Evolutionary conservation across 805 yeast genomes (phyloP).

Genomic region (Candida xyloterini): DNA sequence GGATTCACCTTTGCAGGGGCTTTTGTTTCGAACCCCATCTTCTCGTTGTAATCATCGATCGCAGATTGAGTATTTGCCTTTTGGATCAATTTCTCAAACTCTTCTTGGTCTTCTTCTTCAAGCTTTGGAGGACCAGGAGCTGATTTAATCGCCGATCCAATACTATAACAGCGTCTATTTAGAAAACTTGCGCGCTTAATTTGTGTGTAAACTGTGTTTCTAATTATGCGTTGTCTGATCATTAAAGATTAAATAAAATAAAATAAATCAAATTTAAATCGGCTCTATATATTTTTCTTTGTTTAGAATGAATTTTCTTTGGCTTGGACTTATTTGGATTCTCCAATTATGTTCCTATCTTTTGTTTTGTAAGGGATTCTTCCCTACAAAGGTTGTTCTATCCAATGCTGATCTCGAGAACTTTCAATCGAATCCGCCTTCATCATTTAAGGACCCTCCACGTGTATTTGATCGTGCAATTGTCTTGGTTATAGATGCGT

Average conservation of each 20-base stretch:
- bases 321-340: slow-evolving; percentile 20
- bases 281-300: neutral
- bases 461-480: slow-evolving; percentile 65
- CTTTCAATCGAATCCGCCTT: slow-evolving; percentile 32
- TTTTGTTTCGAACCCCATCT: slow-evolving; percentile 31
- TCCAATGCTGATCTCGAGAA: slow-evolving; percentile 51
- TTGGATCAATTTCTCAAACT: slow-evolving; percentile 82
- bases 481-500: slow-evolving; percentile 87
- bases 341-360: slow-evolving; percentile 53
- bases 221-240: neutral
- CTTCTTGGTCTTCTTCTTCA: slow-evolving; percentile 82
- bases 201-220: neutral
- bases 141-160: slow-evolving; percentile 17
- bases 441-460: slow-evolving; percentile 26
- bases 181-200: neutral
- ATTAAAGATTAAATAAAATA: neutral
- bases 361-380: slow-evolving; percentile 77
- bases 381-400: slow-evolving; percentile 81
- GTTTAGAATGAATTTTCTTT: slow-evolving; percentile 13
- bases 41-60: slow-evolving; percentile 65
- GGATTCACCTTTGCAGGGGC: slow-evolving; percentile 44
- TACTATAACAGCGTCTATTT: neutral
- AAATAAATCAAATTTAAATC: too few relatives aligned
- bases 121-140: slow-evolving; percentile 64
- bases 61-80: slow-evolving; percentile 77